phyloP scores from a whole-genome alignment of 805 yeast species.

The Vanderwaltozyma tropicalis region DNA sequence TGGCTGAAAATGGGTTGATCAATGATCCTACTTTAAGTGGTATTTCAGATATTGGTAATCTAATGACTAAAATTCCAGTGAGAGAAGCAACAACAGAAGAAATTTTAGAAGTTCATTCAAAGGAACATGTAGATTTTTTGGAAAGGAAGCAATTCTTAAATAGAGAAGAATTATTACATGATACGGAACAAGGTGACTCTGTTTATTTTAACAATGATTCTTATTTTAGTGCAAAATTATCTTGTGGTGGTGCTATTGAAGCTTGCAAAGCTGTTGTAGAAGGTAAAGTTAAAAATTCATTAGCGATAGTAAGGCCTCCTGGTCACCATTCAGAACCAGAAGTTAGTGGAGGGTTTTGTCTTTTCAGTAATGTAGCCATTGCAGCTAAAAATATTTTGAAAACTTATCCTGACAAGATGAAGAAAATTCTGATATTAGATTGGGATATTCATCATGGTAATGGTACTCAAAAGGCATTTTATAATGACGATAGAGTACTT shows the following conservation, averaged over 20 bases:
- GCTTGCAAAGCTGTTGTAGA: conserved; percentile 93
- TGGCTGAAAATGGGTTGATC: conserved; percentile 91
- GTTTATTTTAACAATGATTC: conserved; percentile 92
- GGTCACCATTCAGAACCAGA: conserved; percentile 99
- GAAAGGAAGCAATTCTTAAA: conserved; percentile 69
- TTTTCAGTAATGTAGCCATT: conserved; percentile 92
- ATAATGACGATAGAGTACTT: conserved; percentile 78
- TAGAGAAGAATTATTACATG: conserved; percentile 63
- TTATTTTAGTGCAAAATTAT: conserved; percentile 70
- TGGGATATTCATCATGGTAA: conserved; percentile 99
- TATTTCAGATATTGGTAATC: conserved; percentile 65
- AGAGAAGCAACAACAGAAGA: conserved; percentile 84
- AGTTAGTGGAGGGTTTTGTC: conserved; percentile 91
- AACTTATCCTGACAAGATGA: conserved; percentile 77
- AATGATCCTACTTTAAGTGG: conserved; percentile 66
- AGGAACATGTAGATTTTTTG: conserved; percentile 65
- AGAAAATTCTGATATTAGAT: conserved; percentile 74
- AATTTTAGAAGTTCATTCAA: conserved; percentile 74
- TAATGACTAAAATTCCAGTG: conserved; percentile 81
- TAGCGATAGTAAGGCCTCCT: conserved; percentile 95
- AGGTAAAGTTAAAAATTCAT: conserved; percentile 78
- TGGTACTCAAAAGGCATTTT: conserved; percentile 90
- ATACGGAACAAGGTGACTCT: conserved; percentile 87
- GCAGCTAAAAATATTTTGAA: conserved; percentile 82
- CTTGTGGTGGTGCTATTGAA: conserved; percentile 95